Conservation (phyloP, 2,329 filamentous ascomycete genomes). For the Microdochium paspali region DNA sequence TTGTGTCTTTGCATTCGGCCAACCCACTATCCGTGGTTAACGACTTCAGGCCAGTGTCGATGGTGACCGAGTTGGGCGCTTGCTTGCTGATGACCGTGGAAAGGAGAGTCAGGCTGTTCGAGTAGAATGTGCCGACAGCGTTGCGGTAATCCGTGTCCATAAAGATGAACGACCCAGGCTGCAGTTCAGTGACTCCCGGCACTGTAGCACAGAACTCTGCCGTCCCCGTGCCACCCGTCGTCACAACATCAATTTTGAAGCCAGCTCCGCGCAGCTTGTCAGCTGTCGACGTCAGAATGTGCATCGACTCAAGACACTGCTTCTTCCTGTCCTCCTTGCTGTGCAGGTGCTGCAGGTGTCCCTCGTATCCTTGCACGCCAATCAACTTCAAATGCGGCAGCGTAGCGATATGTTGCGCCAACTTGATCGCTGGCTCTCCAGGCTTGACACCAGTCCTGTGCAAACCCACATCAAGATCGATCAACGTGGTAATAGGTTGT, state of each 20-base stretch:
- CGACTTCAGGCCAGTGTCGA: constrained; percentile 39
- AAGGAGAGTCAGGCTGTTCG: constrained; percentile 36
- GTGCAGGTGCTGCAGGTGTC: constrained; percentile 42
- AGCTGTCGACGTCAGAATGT: constrained; percentile 30
- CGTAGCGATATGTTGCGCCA: constrained; percentile 27
- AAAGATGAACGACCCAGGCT: constrained; percentile 45
- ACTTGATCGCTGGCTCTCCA: constrained; percentile 25
- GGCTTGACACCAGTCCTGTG: constrained; percentile 37
- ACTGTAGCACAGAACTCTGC: constrained; percentile 42
- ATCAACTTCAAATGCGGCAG: constrained; percentile 30
- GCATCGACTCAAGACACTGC: constrained; percentile 35
- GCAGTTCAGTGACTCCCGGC: constrained; percentile 40
- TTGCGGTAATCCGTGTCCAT: constrained; percentile 49
- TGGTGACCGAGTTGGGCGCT: constrained; percentile 31
- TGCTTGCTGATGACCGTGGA: constrained; percentile 39
- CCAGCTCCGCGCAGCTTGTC: constrained; percentile 28
- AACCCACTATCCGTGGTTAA: constrained; percentile 41
- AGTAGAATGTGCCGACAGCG: constrained; percentile 37
- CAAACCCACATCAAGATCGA: constrained; percentile 40
- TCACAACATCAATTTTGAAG: constrained; percentile 36
- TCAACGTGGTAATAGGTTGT: constrained; percentile 27
- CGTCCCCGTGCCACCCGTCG: constrained; percentile 41
- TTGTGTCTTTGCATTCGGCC: constrained; percentile 32
- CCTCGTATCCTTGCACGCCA: constrained; percentile 43
- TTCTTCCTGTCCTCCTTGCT: constrained; percentile 27